phyloP scores from a whole-genome alignment of 2,329 filamentous ascomycete genomes.

The Myotisia sp. region DNA sequence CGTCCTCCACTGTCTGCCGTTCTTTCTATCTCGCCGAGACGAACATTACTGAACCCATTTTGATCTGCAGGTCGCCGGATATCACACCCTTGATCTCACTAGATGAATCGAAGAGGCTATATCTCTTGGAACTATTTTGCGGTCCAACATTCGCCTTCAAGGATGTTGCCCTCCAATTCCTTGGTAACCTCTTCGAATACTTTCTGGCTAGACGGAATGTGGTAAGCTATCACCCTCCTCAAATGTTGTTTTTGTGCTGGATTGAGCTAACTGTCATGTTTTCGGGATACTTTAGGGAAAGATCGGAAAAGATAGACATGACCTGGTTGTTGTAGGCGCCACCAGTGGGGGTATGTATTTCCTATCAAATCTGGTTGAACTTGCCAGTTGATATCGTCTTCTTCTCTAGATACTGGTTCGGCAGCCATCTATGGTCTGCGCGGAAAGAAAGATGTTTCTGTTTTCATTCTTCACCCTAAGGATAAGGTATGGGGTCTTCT shows the following conservation, averaged over 20 bases:
- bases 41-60: not conserved
- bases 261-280: not conserved
- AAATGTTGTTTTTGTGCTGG: not conserved
- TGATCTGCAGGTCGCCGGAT: constrained; percentile 55
- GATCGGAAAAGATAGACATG: constrained; percentile 48
- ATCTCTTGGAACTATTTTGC: constrained; percentile 89
- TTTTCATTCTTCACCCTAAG: constrained; percentile 88
- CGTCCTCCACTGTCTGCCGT: not conserved
- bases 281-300: constrained; percentile 27
- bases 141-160: constrained; percentile 94
- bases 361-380: not conserved
- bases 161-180: constrained; percentile 81
- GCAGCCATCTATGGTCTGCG: constrained; percentile 90
- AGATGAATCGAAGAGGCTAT: constrained; percentile 54
- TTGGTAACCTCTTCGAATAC: constrained; percentile 70
- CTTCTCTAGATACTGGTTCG: constrained; percentile 52
- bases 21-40: not conserved
- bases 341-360: constrained; percentile 56
- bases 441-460: constrained; percentile 91
- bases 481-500: constrained; percentile 45
- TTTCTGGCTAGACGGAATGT: constrained; percentile 32
- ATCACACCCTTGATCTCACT: constrained; percentile 69
- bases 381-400: not conserved
- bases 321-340: constrained; percentile 73
- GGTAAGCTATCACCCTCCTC: constrained; percentile 5